Evolutionary conservation across 352 stramenopile genomes (phyloP), one percentile per base, ranked within the genome.

Genomic region (Pythium biforme): DNA sequence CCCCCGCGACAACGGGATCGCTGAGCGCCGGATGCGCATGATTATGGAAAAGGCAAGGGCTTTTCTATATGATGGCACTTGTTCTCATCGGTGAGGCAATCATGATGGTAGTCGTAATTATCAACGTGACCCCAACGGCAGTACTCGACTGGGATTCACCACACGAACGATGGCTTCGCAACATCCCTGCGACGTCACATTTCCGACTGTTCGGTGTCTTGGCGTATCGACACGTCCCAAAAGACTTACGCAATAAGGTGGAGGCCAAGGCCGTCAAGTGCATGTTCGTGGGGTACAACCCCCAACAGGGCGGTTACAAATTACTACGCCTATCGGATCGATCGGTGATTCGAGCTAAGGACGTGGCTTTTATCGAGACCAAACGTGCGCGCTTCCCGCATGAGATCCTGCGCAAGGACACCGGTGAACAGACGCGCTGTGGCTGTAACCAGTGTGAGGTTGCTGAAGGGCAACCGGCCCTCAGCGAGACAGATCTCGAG

Each of bases 241-340:
- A 61, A n/a, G 20, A 55, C 14, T 17, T 22, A 7, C 10, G 34
- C 2, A 64, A 57, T 4, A 57, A 59, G 37, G 12, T 49, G 1
- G 45, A 64, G 20, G 55, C 17, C 1, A 46, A 41, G 11, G 55
- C 31, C 37, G 52, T 61, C 46, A 66, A 73, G 45, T 56, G 48
- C 54, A 59, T 69, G 12, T 65, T 69, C 47, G 33, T 69, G 22
- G 66, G 54, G 31, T 73, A 60, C 33, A 55, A 60, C 50, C n/a
- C 45, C 9, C 29, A 68, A 3, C 43, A 39, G 27, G 37, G 54
- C 4, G 59, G 53, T 50, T 73, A 69, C 46, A 45, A 51, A 33
- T 54, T 69, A 0, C 33, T 63, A 34, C 31, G 54, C 7, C 39
- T 65, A 2, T 31, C 33, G 3, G 40, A 50, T 26, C 46, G 59